phyloP scores from a whole-genome alignment of 495 filamentous ascomycete species.

The Staphylotrichum longicolle region DNA sequence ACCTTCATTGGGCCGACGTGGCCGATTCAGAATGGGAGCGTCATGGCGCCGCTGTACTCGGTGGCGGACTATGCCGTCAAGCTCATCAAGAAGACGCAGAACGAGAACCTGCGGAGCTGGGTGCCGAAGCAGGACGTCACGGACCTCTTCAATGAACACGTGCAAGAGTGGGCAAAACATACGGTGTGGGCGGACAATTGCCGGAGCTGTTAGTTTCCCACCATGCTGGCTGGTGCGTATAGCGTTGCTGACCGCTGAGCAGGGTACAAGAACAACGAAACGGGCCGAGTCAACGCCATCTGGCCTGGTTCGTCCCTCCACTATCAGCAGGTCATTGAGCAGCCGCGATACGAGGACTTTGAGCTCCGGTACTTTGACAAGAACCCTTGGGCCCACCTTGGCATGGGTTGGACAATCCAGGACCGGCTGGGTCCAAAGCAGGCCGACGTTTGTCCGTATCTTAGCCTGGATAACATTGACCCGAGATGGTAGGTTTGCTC shows the following conservation, averaged over 20 bases:
- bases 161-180: neutral
- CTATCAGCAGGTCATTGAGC: slow-evolving; percentile 2
- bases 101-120: neutral
- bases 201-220: neutral
- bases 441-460: neutral
- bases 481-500: neutral
- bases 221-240: too few species aligned
- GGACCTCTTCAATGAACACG: neutral
- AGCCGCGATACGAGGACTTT: slow-evolving; percentile 1
- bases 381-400: neutral
- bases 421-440: neutral
- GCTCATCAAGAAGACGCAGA: neutral
- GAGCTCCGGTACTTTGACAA: neutral
- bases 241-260: too few species aligned
- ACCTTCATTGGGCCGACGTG: neutral
- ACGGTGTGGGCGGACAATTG: neutral
- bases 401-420: neutral
- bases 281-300: neutral
- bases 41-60: neutral
- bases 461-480: neutral
- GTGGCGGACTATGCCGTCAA: neutral
- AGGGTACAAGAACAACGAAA: slow-evolving; percentile 4
- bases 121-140: slow-evolving; percentile 1
- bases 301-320: neutral
- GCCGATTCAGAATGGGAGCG: neutral